Percentiles rank a stretch among this genome's conserved stretches.
Conservation (phyloP, 2,329 filamentous ascomycete genomes). For the Penicillium sp. region DNA sequence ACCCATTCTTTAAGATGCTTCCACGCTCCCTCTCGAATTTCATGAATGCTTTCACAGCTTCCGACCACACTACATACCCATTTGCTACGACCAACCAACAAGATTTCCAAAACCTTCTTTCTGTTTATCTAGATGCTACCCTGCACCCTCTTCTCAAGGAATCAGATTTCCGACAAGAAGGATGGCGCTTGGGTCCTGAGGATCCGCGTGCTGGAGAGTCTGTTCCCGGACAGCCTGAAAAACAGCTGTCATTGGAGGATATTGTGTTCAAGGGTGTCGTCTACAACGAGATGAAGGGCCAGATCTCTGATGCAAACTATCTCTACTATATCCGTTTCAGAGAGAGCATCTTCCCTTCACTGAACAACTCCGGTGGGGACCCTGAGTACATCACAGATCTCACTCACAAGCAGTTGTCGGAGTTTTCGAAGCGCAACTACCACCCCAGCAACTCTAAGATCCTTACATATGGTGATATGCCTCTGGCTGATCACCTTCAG, state of each 20-base stretch:
- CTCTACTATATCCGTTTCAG: conserved; percentile 94
- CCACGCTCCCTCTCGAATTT: conserved; percentile 98
- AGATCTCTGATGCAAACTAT: conserved; percentile 96
- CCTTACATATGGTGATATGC: conserved; percentile 93
- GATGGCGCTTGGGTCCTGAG: conserved; percentile 92
- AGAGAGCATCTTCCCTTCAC: conserved; percentile 86
- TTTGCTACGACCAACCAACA: conserved; percentile 95
- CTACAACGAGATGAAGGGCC: conserved; percentile 99
- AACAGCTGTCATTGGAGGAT: conserved; percentile 61
- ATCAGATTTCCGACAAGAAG: conserved; percentile 92
- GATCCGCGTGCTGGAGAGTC: conserved; percentile 64
- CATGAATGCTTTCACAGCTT: conserved; percentile 98
- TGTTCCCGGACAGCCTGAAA: conserved; percentile 45
- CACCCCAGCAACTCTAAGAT: conserved; percentile 97
- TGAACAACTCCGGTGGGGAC: conserved; percentile 96
- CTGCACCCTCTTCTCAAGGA: conserved; percentile 84
- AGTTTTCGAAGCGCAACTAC: conserved; percentile 90
- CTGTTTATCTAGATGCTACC: conserved; percentile 93
- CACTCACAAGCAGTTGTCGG: conserved; percentile 82
- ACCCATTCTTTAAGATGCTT: conserved; percentile 99
- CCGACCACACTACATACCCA: conserved; percentile 95
- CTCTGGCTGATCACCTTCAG: conserved; percentile 73
- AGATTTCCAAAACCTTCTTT: conserved; percentile 94
- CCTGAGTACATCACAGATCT: conserved; percentile 94
- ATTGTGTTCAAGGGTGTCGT: conserved; percentile 93